These are phyloP conservation scores for Lippia alba DNA, from an alignment of 305 asterid genomes.

Conservation along the genomic window DNA sequence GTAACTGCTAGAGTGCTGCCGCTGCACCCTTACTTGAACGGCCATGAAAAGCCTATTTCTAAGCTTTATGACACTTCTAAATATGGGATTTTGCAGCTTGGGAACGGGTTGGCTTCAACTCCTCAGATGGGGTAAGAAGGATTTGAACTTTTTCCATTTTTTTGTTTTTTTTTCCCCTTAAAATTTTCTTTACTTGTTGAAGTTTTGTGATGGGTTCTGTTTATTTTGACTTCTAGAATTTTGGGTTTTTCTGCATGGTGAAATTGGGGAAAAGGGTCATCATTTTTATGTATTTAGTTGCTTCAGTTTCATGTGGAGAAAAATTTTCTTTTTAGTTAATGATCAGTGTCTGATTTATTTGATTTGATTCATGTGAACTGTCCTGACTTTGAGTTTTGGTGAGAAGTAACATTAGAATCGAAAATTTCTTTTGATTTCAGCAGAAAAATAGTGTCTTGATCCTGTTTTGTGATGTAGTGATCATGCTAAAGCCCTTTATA, in stretches of 20 bases:
- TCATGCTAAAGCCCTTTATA: not conserved
- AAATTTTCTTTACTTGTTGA: not conserved
- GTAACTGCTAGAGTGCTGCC: conserved; percentile 46
- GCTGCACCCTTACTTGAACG: conserved; percentile 55
- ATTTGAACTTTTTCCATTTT: not conserved
- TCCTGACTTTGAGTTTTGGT: not conserved
- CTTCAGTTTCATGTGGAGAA: not conserved
- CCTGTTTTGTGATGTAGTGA: not conserved
- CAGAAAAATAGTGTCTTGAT: not conserved
- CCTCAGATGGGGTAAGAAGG: conserved; percentile 83
- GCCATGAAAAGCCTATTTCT: conserved; percentile 38
- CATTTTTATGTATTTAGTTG: not conserved
- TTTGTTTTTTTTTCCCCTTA: not conserved
- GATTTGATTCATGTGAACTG: not conserved
- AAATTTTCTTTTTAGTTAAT: not conserved
- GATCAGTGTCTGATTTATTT: not conserved
- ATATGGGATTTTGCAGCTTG: conserved; percentile 73
- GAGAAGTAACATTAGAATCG: no score
- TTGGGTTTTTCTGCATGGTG: conserved; percentile 15
- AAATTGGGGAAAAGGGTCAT: not conserved
- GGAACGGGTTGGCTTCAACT: conserved; percentile 75
- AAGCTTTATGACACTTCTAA: conserved; percentile 73
- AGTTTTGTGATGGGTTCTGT: not conserved
- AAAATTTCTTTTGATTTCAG: not conserved
- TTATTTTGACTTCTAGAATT: not conserved